A percentile compares a stretch with the other conserved stretches of the same genome.
Evolutionary conservation across 148 eudicot species (phyloP).

Genomic region (Heliamphora exappendiculata): DNA sequence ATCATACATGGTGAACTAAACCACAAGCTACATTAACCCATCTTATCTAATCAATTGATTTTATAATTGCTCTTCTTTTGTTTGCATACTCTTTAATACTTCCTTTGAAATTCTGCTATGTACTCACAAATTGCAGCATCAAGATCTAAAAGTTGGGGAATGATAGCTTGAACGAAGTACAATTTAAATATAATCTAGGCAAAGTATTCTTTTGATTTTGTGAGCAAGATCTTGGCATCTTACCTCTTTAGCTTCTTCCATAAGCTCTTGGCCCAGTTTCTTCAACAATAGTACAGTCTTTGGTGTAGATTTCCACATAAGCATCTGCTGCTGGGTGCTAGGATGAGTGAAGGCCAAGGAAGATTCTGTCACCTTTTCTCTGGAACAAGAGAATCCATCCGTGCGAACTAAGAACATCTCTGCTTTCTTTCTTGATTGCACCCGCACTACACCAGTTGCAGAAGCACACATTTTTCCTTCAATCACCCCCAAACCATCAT

Average conservation of each 20-base stretch:
- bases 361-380: constrained; percentile 96
- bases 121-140: neutral
- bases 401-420: constrained; percentile 97
- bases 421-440: constrained; percentile 95
- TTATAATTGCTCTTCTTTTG: neutral
- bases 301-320: constrained; percentile 97
- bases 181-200: neutral
- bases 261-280: constrained; percentile 83
- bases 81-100: neutral
- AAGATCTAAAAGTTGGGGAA: neutral
- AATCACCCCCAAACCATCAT: constrained; percentile 40
- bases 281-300: constrained; percentile 84
- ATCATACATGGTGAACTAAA: neutral
- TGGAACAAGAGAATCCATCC: constrained; percentile 88
- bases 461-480: constrained; percentile 93
- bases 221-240: neutral
- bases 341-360: constrained; percentile 99
- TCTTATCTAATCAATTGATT: neutral
- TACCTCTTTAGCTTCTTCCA: constrained; percentile 99
- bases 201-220: neutral
- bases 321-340: constrained; percentile 99
- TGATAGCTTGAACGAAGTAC: neutral
- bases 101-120: neutral
- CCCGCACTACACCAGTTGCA: constrained; percentile 89
- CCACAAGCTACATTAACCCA: neutral